phyloP scores from a whole-genome alignment of 768 basidiomycete species.

The Gloeostereum incarnatum region DNA sequence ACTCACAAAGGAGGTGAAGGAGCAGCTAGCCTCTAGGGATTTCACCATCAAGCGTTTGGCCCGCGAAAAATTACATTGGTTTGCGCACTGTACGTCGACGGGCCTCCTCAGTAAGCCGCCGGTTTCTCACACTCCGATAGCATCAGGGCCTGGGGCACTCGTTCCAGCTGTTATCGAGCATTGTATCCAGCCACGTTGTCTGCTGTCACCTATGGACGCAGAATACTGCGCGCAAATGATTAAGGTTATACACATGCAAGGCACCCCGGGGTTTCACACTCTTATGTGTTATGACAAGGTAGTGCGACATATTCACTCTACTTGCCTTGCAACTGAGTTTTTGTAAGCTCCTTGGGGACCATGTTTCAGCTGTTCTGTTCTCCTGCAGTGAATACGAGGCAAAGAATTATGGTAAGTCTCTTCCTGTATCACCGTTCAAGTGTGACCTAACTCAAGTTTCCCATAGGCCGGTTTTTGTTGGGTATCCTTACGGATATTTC shows the following conservation, averaged over 20 bases:
- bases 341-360: conserved; percentile 73
- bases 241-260: conserved; percentile 76
- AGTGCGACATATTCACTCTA: conserved; percentile 7
- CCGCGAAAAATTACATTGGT: conserved; percentile 80
- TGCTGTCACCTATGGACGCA: conserved; percentile 96
- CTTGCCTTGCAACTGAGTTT: conserved; percentile 1
- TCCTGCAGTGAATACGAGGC: conserved; percentile 96
- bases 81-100: conserved; percentile 43
- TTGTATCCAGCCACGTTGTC: conserved; percentile 85
- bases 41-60: conserved; percentile 72
- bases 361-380: conserved; percentile 78
- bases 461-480: conserved; percentile 74
- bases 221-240: conserved; percentile 91
- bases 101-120: conserved; percentile 1
- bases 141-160: conserved; percentile 37
- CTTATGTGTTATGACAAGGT: conserved; percentile 81
- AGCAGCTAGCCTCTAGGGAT: conserved; percentile 60
- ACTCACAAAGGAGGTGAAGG: conserved; percentile 63
- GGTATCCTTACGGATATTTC: conserved; percentile 71
- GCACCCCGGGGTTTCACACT: conserved; percentile 86
- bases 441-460: conserved; percentile 4
- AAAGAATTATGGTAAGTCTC: conserved; percentile 73
- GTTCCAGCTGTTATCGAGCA: conserved; percentile 70
- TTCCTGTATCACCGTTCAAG: background rate
- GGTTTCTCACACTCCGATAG: conserved; percentile 19